phyloP scores from a whole-genome alignment of 2,329 filamentous ascomycete species.

The Mycosphaerella arachidis region DNA sequence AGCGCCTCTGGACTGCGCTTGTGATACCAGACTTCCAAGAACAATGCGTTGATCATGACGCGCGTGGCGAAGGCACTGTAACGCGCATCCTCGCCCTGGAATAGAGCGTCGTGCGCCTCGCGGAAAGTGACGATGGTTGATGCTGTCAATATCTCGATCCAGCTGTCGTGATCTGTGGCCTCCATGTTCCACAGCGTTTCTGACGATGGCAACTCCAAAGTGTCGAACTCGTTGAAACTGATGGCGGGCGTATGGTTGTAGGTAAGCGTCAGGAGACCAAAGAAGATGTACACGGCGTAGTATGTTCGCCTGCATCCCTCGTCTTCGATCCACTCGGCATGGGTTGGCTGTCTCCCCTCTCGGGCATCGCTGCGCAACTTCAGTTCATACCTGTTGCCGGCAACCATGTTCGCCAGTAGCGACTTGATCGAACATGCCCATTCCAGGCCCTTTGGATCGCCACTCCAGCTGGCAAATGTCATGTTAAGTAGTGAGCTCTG shows the following conservation, averaged over 20 bases:
- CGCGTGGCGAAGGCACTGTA: conserved; percentile 97
- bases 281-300: conserved; percentile 98
- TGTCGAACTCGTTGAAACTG: conserved; percentile 97
- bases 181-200: conserved; percentile 92
- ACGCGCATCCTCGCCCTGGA: conserved; percentile 82
- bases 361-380: conserved; percentile 89
- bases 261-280: conserved; percentile 86
- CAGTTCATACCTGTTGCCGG: conserved; percentile 91
- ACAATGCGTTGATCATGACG: conserved; percentile 97
- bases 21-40: conserved; percentile 98
- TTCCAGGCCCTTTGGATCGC: conserved; percentile 92
- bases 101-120: conserved; percentile 89
- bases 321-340: conserved; percentile 92
- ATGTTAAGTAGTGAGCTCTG: conserved; percentile 95
- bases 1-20: conserved; percentile 97
- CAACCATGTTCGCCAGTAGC: conserved; percentile 96
- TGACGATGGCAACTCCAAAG: conserved; percentile 83
- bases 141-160: conserved; percentile 70
- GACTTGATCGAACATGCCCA: conserved; percentile 99
- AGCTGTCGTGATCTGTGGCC: conserved; percentile 70
- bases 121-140: conserved; percentile 80
- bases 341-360: conserved; percentile 67
- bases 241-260: conserved; percentile 98
- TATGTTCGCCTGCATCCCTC: conserved; percentile 95
- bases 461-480: conserved; percentile 99